Conservation (phyloP, 129 eudicot species). For the Ambrosia trifida region DNA sequence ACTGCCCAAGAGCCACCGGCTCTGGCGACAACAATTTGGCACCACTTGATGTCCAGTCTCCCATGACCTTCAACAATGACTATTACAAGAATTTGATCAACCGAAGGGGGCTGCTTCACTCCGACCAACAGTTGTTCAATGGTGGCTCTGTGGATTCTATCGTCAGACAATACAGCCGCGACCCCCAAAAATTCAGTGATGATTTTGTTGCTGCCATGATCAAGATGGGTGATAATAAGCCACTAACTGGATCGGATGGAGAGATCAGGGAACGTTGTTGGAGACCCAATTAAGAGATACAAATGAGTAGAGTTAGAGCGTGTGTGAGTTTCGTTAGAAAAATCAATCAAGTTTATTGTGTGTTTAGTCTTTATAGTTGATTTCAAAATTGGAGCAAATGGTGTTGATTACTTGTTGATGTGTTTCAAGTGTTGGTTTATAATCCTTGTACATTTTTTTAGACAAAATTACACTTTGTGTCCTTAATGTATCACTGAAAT, state of each 20-base stretch:
- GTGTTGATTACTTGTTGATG: constrained; percentile 4
- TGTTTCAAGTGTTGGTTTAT: too few relatives aligned
- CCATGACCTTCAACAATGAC: constrained; percentile 63
- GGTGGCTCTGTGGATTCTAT: constrained; percentile 74
- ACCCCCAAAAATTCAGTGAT: constrained; percentile 38
- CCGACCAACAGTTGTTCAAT: constrained; percentile 78
- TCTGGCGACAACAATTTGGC: constrained; percentile 79
- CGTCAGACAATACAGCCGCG: constrained; percentile 54
- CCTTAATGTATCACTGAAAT: too few relatives aligned
- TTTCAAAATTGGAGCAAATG: constrained; percentile 8
- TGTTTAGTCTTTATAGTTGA: background rate
- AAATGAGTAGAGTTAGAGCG: too few relatives aligned
- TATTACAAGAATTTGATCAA: constrained; percentile 67
- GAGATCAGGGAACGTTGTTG: constrained; percentile 90
- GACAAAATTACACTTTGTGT: too few relatives aligned
- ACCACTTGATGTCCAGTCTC: constrained; percentile 72
- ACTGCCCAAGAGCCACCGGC: constrained; percentile 59
- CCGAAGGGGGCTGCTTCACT: constrained; percentile 73
- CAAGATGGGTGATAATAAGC: constrained; percentile 80
- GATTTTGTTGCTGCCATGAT: constrained; percentile 82
- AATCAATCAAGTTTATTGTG: background rate
- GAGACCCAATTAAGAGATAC: constrained; percentile 40
- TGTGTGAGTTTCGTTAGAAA: too few relatives aligned
- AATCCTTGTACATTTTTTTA: too few relatives aligned
- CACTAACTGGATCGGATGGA: constrained; percentile 77